A percentile compares a stretch with the other conserved stretches of the same genome.
phyloP scores from a whole-genome alignment of 75 land plant species.

The Ceratopteris richardii region DNA sequence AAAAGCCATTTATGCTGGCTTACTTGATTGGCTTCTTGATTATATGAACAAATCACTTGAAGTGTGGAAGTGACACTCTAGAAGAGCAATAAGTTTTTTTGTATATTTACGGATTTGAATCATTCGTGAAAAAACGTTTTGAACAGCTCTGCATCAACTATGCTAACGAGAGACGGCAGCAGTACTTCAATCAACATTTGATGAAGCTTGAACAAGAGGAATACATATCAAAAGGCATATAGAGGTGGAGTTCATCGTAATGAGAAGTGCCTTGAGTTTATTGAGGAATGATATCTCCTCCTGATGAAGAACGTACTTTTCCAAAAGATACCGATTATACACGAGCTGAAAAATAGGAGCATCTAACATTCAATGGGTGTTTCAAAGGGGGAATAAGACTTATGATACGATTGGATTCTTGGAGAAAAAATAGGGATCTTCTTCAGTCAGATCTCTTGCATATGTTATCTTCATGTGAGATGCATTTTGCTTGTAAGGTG shows the following conservation, averaged over 20 bases:
- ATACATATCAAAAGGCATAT: conserved; percentile 68
- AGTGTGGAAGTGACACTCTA: conserved; percentile 44
- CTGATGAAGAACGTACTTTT: conserved; percentile 88
- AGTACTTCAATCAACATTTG: conserved; percentile 86
- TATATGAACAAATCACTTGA: conserved; percentile 78
- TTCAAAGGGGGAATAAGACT: conserved; percentile 60
- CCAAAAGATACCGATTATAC: conserved; percentile 80
- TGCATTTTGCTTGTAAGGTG: conserved; percentile 44
- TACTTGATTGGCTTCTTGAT: conserved; percentile 95
- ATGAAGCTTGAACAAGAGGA: conserved; percentile 97
- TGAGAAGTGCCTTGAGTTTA: conserved; percentile 68
- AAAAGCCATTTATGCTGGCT: conserved; percentile 73
- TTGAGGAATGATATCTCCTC: conserved; percentile 80
- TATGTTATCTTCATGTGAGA: conserved; percentile 56
- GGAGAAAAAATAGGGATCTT: conserved; percentile 89
- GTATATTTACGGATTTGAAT: conserved; percentile 94
- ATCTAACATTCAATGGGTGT: conserved; percentile 50
- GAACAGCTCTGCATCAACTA: conserved; percentile 95
- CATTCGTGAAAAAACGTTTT: conserved; percentile 88
- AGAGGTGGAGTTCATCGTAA: conserved; percentile 77
- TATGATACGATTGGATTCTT: conserved; percentile 80
- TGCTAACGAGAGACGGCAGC: conserved; percentile 95
- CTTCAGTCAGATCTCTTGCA: conserved; percentile 60
- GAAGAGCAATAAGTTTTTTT: conserved; percentile 78
- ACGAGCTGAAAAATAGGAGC: conserved; percentile 76